Percentiles rank a stretch among this genome's conserved stretches.
Evolutionary conservation across 306 rosid species (phyloP).

Genomic region (Ammopiptanthus mongolicus): DNA sequence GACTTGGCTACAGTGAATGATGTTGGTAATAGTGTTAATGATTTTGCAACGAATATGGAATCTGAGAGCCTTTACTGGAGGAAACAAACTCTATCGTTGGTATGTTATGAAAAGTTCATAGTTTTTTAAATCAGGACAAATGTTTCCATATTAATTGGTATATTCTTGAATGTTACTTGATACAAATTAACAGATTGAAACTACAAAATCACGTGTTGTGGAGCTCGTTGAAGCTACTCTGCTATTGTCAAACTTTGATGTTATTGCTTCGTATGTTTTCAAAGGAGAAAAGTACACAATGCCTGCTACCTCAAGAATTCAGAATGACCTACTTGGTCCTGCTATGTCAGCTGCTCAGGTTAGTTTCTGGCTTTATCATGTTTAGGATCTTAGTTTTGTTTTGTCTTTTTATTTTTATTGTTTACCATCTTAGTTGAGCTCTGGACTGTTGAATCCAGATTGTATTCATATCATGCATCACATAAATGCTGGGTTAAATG

Average conservation of each 20-base stretch:
- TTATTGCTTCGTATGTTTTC: constrained; percentile 65
- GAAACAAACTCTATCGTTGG: constrained; percentile 60
- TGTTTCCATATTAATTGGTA: neutral
- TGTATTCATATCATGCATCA: neutral
- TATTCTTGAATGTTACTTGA: constrained; percentile 10
- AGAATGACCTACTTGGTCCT: constrained; percentile 72
- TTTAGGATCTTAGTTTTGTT: constrained; percentile 3
- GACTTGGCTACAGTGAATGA: constrained; percentile 66
- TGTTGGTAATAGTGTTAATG: constrained; percentile 48
- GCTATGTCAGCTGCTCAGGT: constrained; percentile 66
- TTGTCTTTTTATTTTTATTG: neutral
- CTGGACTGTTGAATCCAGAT: constrained; percentile 11
- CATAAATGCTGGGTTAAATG: constrained; percentile 4
- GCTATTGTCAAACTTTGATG: constrained; percentile 77
- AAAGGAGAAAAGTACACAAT: constrained; percentile 56
- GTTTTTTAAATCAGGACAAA: constrained; percentile 7
- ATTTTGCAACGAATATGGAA: constrained; percentile 62
- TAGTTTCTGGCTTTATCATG: constrained; percentile 24
- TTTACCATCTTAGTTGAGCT: neutral
- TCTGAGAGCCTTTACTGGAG: constrained; percentile 81
- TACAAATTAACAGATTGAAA: constrained; percentile 63
- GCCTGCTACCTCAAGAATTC: constrained; percentile 72
- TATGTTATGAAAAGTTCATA: constrained; percentile 28
- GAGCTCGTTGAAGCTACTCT: constrained; percentile 72
- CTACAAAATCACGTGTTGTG: constrained; percentile 61